These are phyloP conservation scores for Rhododendron ovatum DNA, from an alignment of 148 eudicot species.

Conservation along the genomic window DNA sequence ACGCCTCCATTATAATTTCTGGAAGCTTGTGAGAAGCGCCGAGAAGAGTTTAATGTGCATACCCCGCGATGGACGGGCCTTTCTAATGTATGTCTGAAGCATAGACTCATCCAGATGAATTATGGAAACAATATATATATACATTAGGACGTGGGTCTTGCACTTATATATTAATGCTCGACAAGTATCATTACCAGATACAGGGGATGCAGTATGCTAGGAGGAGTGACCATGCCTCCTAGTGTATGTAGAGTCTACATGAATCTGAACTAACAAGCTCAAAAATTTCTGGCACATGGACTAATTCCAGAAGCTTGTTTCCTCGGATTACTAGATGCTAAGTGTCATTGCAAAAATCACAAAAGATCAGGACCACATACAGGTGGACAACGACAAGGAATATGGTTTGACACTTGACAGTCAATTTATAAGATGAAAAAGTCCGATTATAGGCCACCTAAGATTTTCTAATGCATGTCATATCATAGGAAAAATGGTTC, in stretches of 20 bases:
- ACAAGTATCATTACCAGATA: not conserved
- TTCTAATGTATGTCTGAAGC: not conserved
- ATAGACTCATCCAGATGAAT: not conserved
- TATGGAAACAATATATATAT: not conserved
- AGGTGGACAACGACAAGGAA: not conserved
- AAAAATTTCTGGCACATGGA: not conserved
- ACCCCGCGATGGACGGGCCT: not conserved
- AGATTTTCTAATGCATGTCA: not conserved
- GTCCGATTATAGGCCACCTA: not conserved
- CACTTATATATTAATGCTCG: not conserved
- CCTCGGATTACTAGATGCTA: not conserved
- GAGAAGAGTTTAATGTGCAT: not conserved
- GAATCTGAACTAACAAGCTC: not conserved
- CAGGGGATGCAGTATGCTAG: not conserved
- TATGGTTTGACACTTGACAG: not conserved
- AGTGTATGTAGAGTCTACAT: not conserved
- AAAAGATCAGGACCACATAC: not conserved
- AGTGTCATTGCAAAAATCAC: not conserved
- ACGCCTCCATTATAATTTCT: not conserved
- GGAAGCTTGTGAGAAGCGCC: not conserved
- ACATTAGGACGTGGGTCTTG: not conserved
- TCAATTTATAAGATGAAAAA: not conserved
- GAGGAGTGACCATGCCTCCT: not conserved
- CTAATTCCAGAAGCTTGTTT: conserved; percentile 1
- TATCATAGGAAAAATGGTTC: not conserved